Percentiles rank a stretch among this genome's conserved stretches.
Evolutionary conservation across 768 basidiomycete species (phyloP).

Genomic region (Goffeauzyma gilvescens): DNA sequence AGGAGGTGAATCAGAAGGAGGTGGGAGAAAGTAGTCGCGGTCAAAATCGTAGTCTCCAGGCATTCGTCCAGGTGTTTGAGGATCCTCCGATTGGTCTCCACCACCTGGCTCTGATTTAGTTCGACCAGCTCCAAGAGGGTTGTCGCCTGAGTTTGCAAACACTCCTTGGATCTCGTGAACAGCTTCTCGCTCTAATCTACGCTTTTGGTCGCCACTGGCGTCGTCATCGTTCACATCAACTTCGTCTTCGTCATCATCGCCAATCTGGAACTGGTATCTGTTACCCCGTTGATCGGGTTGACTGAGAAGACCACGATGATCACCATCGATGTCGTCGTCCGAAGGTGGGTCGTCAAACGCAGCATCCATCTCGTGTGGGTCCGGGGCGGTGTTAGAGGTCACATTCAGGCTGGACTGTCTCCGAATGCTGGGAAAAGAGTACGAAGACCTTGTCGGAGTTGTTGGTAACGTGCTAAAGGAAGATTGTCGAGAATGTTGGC

Average conservation of each 20-base stretch:
- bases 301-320: constrained; percentile 10
- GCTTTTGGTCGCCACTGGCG: constrained; percentile 8
- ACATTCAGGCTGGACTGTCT: too few species aligned
- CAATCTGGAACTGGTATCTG: not conserved
- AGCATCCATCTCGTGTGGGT: constrained; percentile 47
- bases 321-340: constrained; percentile 32
- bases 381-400: too few species aligned
- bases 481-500: too few species aligned
- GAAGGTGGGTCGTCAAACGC: constrained; percentile 43
- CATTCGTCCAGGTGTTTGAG: constrained; percentile 10
- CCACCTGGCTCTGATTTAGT: not conserved
- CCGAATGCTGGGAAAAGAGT: constrained; percentile 1
- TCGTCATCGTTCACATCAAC: constrained; percentile 10
- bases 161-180: constrained; percentile 14
- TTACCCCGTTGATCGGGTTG: constrained; percentile 10
- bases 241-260: not conserved
- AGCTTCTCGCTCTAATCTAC: too few species aligned
- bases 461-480: too few species aligned
- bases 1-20: constrained; percentile 22
- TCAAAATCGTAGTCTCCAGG: constrained; percentile 32
- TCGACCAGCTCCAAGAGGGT: not conserved
- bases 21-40: constrained; percentile 25
- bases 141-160: constrained; percentile 14
- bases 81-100: not conserved
- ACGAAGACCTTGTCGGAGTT: too few species aligned